phyloP scores from a whole-genome alignment of 2,329 filamentous ascomycete genomes.

The Fusarium piperis region DNA sequence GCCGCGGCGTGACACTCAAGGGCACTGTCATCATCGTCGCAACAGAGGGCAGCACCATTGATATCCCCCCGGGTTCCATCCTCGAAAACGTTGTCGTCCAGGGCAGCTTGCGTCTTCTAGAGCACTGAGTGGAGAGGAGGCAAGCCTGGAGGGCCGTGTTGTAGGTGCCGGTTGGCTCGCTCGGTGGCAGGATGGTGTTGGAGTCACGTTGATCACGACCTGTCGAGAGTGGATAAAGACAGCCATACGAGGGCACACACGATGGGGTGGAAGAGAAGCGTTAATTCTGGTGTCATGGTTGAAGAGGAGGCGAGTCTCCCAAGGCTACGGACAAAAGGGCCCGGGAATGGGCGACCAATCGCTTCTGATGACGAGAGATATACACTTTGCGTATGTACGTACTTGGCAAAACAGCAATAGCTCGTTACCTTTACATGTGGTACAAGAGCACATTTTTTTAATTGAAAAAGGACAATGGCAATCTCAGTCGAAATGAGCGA shows the following conservation, averaged over 20 bases:
- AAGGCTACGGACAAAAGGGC: background rate
- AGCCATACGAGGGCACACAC: background rate
- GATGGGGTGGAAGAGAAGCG: background rate
- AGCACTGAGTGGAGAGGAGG: conserved; percentile 61
- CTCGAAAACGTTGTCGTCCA: conserved; percentile 99
- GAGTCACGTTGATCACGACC: conserved; percentile 11
- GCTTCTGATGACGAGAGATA: conserved; percentile 11
- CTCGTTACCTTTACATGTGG: conserved; percentile 23
- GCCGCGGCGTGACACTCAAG: conserved; percentile 94
- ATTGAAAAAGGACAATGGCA: conserved; percentile 27
- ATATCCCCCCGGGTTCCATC: conserved; percentile 95
- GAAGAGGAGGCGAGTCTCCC: conserved; percentile 1
- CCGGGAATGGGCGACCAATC: background rate
- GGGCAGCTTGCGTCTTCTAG: conserved; percentile 83
- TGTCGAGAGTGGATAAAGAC: conserved; percentile 13
- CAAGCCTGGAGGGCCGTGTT: conserved; percentile 1
- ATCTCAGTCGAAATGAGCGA: conserved; percentile 26
- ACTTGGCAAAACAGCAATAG: conserved; percentile 36
- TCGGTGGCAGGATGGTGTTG: background rate
- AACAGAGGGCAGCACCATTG: conserved; percentile 96
- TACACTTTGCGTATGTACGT: conserved; percentile 35
- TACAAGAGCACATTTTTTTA: conserved; percentile 32
- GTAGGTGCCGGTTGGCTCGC: background rate
- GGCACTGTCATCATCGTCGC: conserved; percentile 99
- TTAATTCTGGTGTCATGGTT: conserved; percentile 1